Base-by-base conservation (phyloP, 352 stramenopile genomes). In the Pythium apleroticum region DNA sequence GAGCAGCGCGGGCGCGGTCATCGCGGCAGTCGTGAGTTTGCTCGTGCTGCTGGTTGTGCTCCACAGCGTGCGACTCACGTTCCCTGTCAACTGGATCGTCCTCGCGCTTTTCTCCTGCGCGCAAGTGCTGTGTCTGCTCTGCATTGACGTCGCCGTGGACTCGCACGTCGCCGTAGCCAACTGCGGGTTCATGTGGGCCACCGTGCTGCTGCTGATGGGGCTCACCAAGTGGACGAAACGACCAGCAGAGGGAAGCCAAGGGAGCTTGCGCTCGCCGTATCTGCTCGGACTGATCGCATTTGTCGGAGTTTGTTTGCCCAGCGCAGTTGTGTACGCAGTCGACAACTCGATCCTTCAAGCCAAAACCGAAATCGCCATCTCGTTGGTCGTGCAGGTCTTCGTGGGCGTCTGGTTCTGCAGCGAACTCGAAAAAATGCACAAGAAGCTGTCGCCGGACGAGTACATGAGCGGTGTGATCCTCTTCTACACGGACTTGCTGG, bases 401-500 rank as follows among this genome's bases (percentile, higher is more conserved):
- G 55, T 76, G 19, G 17, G 69, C 46, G 31, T 67, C 8, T 76
- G 69, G 69, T 73, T 76, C 39, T 30, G 52, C 0, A 63, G 52
- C 30, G 60, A 76, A 22, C 48, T 63, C 8, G 19, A 41, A 20
- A 37, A 46, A 20, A 71, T 69, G 65, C 65, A 70, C 39, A 37
- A 52, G 9, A 54, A 66, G 30, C 62, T 73, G 61, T 54, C 69
- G 25, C 69, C 69, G n/a, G 69, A 73, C 58, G 65, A 72, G 65
- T 76, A 71, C 58, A 71, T 71, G 65, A 41, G 43, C 45, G 65
- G 65, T 22, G 65, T 71, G 7, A 62, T 71, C 52, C 91, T 84
- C 72, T 92, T 96, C 50, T 82, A 88, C 66, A 71, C 68, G 17
- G 64, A 78, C 56, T 59, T 78, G 30, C 39, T 66, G 24, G 39